These are phyloP conservation scores for Litchi chinensis DNA, from an alignment of 345 rosid genomes.

Conservation along the genomic window DNA sequence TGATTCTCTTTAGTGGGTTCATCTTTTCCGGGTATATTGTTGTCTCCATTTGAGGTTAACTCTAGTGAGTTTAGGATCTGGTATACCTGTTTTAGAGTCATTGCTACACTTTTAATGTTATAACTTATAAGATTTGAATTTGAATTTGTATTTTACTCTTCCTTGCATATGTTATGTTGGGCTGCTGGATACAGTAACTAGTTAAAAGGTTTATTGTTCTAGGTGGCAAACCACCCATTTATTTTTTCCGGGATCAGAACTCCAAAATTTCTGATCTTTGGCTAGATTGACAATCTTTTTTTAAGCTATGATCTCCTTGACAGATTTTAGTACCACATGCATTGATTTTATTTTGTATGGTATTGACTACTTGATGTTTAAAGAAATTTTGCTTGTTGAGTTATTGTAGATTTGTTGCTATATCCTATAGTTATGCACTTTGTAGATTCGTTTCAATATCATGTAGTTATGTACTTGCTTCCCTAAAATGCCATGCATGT, in stretches of 20 bases:
- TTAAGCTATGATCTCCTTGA: not conserved
- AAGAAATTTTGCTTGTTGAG: not conserved
- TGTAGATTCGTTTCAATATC: not conserved
- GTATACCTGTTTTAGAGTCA: not conserved
- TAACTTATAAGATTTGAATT: slow-evolving; percentile 1
- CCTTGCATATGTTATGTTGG: not conserved
- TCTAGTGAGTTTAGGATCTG: slow-evolving; percentile 17
- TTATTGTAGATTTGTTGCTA: not conserved
- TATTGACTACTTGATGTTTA: not conserved
- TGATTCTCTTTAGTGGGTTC: slow-evolving; percentile 26
- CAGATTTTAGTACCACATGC: not conserved
- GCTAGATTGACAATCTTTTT: slow-evolving; percentile 12
- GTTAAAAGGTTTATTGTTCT: not conserved
- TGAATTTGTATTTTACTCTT: not conserved
- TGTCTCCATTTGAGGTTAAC: not conserved
- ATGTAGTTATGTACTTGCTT: not conserved
- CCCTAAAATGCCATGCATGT: not conserved
- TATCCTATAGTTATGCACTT: not conserved
- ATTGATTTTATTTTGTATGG: not conserved
- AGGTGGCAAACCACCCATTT: not conserved
- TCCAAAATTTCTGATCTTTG: slow-evolving; percentile 5
- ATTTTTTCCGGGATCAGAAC: not conserved
- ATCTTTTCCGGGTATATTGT: slow-evolving; percentile 7
- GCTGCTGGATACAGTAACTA: not conserved
- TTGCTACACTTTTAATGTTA: slow-evolving; percentile 1